Conservation (phyloP, 495 filamentous ascomycete genomes). For the Neurospora tetrasperma region DNA sequence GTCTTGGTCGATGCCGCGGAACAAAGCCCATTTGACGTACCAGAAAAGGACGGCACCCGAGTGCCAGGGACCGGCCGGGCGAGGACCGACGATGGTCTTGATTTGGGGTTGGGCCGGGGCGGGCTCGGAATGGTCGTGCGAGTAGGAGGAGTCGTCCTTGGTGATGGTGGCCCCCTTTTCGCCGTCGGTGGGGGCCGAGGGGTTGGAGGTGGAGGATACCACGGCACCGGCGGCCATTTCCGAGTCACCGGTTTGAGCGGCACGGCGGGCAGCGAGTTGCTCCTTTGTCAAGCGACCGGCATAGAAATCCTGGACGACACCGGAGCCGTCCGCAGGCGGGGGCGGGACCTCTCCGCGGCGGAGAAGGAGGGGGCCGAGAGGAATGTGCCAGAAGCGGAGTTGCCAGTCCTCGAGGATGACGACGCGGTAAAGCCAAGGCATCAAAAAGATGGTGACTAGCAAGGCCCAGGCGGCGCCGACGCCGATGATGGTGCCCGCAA, state of each 20-base stretch:
- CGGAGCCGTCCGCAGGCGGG: constrained; percentile 21
- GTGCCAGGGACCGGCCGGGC: constrained; percentile 29
- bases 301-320: constrained; percentile 44
- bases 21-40: constrained; percentile 35
- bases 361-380: constrained; percentile 46
- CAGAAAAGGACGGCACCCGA: constrained; percentile 30
- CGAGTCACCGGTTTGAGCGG: constrained; percentile 11
- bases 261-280: constrained; percentile 33
- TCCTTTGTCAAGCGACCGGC: constrained; percentile 37
- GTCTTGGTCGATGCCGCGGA: constrained; percentile 53
- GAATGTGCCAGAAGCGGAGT: constrained; percentile 47
- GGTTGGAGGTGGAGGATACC: not conserved
- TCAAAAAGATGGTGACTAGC: constrained; percentile 36
- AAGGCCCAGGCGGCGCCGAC: constrained; percentile 9
- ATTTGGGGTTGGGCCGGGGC: not conserved
- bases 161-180: not conserved
- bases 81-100: constrained; percentile 24
- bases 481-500: constrained; percentile 8
- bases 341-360: constrained; percentile 40
- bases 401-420: constrained; percentile 46
- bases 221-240: not conserved
- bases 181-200: not conserved
- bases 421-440: constrained; percentile 52
- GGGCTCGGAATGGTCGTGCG: not conserved
- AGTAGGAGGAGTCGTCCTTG: not conserved